A percentile compares a stretch with the other conserved stretches of the same genome.
Evolutionary conservation across 352 stramenopile species (phyloP).

Genomic region (Globisporangium radiosum): DNA sequence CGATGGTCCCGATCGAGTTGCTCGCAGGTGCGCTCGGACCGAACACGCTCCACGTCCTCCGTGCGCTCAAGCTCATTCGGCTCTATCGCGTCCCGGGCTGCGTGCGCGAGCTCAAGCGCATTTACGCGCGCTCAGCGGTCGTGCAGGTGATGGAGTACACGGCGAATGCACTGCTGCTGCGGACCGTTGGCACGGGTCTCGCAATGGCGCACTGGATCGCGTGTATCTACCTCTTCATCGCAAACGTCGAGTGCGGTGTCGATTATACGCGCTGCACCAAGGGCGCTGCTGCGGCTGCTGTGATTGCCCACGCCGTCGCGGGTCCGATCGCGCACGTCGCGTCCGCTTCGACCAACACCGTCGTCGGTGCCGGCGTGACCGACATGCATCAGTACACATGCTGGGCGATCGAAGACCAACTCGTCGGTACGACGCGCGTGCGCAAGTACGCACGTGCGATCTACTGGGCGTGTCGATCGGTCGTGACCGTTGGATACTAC

Average conservation of each 20-base stretch:
- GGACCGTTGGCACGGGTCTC: constrained; percentile 38
- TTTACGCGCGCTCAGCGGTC: constrained; percentile 28
- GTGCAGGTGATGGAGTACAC: constrained; percentile 53
- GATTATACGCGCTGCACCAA: constrained; percentile 45
- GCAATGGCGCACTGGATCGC: constrained; percentile 48
- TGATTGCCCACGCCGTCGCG: background rate
- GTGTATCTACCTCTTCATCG: constrained; percentile 60
- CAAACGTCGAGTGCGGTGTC: constrained; percentile 60
- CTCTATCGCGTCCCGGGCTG: constrained; percentile 43
- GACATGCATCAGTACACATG: constrained; percentile 28
- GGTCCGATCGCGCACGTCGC: background rate
- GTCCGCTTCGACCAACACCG: background rate
- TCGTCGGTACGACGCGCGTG: constrained; percentile 31
- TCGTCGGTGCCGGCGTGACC: background rate
- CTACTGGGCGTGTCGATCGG: constrained; percentile 53
- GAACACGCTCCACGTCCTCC: constrained; percentile 53
- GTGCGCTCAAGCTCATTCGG: constrained; percentile 44
- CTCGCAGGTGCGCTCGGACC: constrained; percentile 28
- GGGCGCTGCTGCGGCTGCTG: constrained; percentile 11
- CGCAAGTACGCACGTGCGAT: constrained; percentile 49
- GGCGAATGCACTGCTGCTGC: constrained; percentile 43
- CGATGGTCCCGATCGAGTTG: constrained; percentile 48
- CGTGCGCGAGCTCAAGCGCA: constrained; percentile 39
- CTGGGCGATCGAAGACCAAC: constrained; percentile 63
- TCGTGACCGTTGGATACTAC: constrained; percentile 58